These are phyloP conservation scores for Kurtzmaniella fragi DNA, from an alignment of 805 yeast species.

Conservation along the genomic window DNA sequence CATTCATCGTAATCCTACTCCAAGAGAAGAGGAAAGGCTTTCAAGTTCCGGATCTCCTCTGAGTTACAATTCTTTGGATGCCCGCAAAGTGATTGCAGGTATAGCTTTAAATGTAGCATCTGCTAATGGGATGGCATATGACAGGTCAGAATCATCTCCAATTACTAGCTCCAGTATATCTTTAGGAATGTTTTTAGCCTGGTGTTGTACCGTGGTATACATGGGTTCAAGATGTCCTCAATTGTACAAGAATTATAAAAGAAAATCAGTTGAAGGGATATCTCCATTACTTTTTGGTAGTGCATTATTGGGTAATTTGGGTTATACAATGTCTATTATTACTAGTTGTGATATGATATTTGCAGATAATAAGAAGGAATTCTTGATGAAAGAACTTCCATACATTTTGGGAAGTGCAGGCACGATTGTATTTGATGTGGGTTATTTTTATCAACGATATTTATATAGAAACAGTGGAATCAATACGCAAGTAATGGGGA, in stretches of 20 bases:
- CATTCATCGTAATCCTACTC: no score
- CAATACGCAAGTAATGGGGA: constrained; percentile 14
- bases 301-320: constrained; percentile 72
- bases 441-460: constrained; percentile 60
- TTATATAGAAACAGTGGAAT: constrained; percentile 21
- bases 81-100: constrained; percentile 1
- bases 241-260: constrained; percentile 62
- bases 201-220: constrained; percentile 75
- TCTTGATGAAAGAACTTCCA: constrained; percentile 68
- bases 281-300: constrained; percentile 76
- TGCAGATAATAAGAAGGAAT: constrained; percentile 32
- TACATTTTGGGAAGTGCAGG: constrained; percentile 84
- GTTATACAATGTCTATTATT: constrained; percentile 72
- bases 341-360: constrained; percentile 50
- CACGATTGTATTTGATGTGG: constrained; percentile 70
- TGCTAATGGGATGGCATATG: neutral
- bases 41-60: no score
- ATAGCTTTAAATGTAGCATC: constrained; percentile 5
- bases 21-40: no score
- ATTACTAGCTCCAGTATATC: constrained; percentile 2
- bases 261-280: constrained; percentile 84
- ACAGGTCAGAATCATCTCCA: neutral
- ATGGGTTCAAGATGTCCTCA: constrained; percentile 83
- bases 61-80: constrained; percentile 8
- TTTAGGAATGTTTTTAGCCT: constrained; percentile 46